Evolutionary conservation across 2,329 filamentous ascomycete species (phyloP).

Genomic region (Fusarium oligoseptatum): DNA sequence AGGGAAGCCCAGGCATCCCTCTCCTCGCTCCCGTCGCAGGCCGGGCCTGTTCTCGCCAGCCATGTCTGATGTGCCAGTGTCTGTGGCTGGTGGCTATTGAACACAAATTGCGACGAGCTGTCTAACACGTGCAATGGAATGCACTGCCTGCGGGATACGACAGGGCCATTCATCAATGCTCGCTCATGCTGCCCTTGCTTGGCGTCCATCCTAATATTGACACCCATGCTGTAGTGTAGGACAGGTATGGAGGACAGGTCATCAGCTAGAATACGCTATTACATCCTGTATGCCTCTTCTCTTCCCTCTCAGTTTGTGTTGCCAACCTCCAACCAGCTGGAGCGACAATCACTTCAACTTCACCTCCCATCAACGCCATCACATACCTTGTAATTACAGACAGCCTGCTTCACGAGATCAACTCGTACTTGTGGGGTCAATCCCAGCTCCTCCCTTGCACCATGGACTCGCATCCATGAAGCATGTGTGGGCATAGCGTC

Average conservation of each 20-base stretch:
- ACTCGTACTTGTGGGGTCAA: slow-evolving; percentile 31
- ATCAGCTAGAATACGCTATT: neutral
- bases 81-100: slow-evolving; percentile 30
- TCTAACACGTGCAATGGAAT: slow-evolving; percentile 40
- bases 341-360: neutral
- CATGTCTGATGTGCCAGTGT: slow-evolving; percentile 10
- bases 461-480: slow-evolving; percentile 3
- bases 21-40: neutral
- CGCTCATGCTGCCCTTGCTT: slow-evolving; percentile 36
- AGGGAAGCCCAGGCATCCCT: neutral
- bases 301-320: neutral
- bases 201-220: slow-evolving; percentile 24
- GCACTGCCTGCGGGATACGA: slow-evolving; percentile 18
- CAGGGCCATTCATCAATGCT: slow-evolving; percentile 28
- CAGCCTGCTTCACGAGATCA: slow-evolving; percentile 15
- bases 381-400: neutral
- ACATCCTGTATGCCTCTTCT: neutral
- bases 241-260: neutral
- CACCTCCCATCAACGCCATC: neutral
- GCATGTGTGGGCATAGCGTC: slow-evolving; percentile 30
- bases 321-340: neutral
- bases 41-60: neutral
- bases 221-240: neutral
- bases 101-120: slow-evolving; percentile 31
- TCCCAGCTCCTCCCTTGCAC: slow-evolving; percentile 31